Percentiles rank a stretch among this genome's conserved stretches.
Evolutionary conservation across 106 monocot genomes (phyloP).

Genomic region (Xerophyta viscosa): DNA sequence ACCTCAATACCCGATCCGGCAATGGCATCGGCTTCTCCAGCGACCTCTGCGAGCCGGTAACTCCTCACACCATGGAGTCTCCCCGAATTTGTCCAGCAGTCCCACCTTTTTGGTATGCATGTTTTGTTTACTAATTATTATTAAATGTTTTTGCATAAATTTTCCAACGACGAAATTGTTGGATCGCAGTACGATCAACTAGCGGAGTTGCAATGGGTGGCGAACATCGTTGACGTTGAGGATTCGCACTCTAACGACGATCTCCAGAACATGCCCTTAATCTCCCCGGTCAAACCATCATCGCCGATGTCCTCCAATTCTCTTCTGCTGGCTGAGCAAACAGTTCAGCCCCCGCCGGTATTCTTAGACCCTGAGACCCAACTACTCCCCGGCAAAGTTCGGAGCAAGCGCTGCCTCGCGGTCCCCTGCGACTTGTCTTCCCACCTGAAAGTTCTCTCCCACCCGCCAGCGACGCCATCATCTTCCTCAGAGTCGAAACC

Average conservation of each 20-base stretch:
- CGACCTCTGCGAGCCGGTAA: slow-evolving; percentile 72
- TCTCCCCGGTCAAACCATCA: slow-evolving; percentile 29
- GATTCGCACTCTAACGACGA: slow-evolving; percentile 57
- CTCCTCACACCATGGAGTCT: neutral
- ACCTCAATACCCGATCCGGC: slow-evolving; percentile 15
- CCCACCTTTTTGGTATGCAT: neutral
- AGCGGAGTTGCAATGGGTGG: slow-evolving; percentile 64
- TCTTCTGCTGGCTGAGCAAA: neutral
- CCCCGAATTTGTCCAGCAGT: neutral
- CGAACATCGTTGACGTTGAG: slow-evolving; percentile 51
- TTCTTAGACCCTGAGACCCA: slow-evolving; percentile 14
- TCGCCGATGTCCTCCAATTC: slow-evolving; percentile 9
- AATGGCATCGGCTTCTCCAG: slow-evolving; percentile 28
- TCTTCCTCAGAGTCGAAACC: neutral
- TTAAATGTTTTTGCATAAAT: too few relatives aligned
- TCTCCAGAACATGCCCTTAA: slow-evolving; percentile 44
- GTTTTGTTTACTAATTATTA: neutral
- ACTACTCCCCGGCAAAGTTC: slow-evolving; percentile 46
- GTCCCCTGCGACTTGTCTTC: slow-evolving; percentile 54
- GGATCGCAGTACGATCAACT: slow-evolving; percentile 42
- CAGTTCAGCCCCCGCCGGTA: neutral
- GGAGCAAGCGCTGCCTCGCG: slow-evolving; percentile 67
- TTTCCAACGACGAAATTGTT: neutral
- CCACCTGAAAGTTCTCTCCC: slow-evolving; percentile 31
- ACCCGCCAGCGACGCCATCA: slow-evolving; percentile 8